Evolutionary conservation across 2,329 filamentous ascomycete species (phyloP), one percentile per base, ranked within the genome.

Genomic region (Ustilaginoidea virens): DNA sequence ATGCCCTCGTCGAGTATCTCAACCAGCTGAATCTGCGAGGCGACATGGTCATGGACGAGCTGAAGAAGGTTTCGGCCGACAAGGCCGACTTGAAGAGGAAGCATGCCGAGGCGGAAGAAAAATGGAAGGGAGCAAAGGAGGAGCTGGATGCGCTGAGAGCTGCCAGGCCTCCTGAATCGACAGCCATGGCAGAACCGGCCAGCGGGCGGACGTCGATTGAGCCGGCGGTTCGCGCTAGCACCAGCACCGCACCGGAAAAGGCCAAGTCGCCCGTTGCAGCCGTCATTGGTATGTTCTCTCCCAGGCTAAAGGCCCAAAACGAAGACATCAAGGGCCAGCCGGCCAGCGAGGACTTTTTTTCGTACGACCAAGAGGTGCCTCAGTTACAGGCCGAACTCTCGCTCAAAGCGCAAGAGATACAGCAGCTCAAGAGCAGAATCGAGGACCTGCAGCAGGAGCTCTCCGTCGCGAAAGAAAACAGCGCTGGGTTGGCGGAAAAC

Each of bases 31-130:
- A 76, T 36, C 53, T 86, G 30, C 87, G 92, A 46, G 76, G 77
- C 23, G 82, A 92, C 43, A 92, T 98, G 80, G 75, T 92, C 3
- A 76, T 92, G 69, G 80, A 92, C 25, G 90, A 98, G 53, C 62
- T 94, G 32, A 94, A 92, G 56, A 68, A 83, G 9, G 74, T 96
- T 0, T 79, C 83, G 0, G 67, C 69, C 4, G 86, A 96, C 46
- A 77, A 80, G 34, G 82, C 93, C 35, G 70, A 74, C 11, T 63
- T 80, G 35, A 87, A 83, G 50, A 80, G 77, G 53, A 83, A 80
- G 49, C 58, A 74, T 2, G 71, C 79, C n/a, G 70, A 76, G 27
- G 61, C 67, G 0, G 70, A 83, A 37, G 69, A 75, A 45, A 67
- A 69, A 29, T 58, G 73, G 1, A 67, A 66, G 28, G 60, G 68